phyloP scores from a whole-genome alignment of 2,329 filamentous ascomycete species.

The Cryphonectria japonica region DNA sequence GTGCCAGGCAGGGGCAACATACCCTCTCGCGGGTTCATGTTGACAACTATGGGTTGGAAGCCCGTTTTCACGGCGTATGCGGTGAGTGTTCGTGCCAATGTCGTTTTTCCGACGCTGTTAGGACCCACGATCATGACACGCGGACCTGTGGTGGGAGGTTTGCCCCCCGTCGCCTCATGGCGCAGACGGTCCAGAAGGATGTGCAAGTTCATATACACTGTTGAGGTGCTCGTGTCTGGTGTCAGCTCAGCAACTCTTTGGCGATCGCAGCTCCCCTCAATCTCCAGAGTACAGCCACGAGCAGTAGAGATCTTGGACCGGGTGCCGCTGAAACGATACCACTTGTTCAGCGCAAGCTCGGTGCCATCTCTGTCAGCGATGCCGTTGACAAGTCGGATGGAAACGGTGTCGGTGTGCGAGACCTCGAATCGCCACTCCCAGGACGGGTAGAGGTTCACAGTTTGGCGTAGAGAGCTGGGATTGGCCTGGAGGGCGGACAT shows the following conservation, averaged over 20 bases:
- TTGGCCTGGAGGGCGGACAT: constrained; percentile 37
- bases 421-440: constrained; percentile 83
- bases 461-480: constrained; percentile 47
- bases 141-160: constrained; percentile 61
- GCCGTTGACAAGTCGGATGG: constrained; percentile 71
- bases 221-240: constrained; percentile 79
- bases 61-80: constrained; percentile 78
- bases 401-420: constrained; percentile 49
- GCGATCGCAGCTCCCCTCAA: constrained; percentile 63
- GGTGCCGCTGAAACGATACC: constrained; percentile 78
- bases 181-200: constrained; percentile 80
- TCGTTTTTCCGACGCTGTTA: constrained; percentile 81
- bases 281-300: constrained; percentile 85
- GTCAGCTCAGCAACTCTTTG: constrained; percentile 58
- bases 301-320: constrained; percentile 92
- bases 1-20: constrained; percentile 79
- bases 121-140: constrained; percentile 84
- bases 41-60: constrained; percentile 79
- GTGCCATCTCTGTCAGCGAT: constrained; percentile 94
- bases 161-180: constrained; percentile 55
- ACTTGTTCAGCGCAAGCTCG: constrained; percentile 80
- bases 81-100: constrained; percentile 74
- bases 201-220: constrained; percentile 83
- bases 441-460: constrained; percentile 59
- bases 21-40: constrained; percentile 80